Base-by-base conservation (phyloP, 2,329 filamentous ascomycete species). In the Xylariaceae sp. region DNA sequence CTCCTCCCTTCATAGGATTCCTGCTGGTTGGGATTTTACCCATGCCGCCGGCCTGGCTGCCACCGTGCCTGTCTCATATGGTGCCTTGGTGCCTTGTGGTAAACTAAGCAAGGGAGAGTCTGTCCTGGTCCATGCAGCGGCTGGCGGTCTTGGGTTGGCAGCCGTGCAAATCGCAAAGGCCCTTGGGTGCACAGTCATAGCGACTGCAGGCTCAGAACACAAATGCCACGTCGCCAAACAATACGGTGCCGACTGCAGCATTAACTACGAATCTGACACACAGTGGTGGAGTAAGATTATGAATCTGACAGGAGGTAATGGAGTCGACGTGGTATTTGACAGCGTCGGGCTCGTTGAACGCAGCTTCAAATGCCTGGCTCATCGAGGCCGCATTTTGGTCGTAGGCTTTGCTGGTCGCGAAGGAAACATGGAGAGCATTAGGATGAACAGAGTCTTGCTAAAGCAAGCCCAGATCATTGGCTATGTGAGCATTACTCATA, bases 81-180 rank as follows among this genome's bases (percentile, higher is more conserved):
- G 41, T 22, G 33, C 41, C 5, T 22, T 41, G 19, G 8, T 38
- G 12, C 34, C 20, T 29, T 21, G 41, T 17, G 41, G n/a, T 22
- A 21, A n/a, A 6, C 16, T 44, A 10, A 35, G 16, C 16, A 11
- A 37, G 3, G 41, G 41, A 3, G 34, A 44, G 16, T 37, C 34
- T 4, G 33, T 44, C 4, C 22, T 44, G 5, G 16, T 44, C 17
- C 41, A 44, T 21, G 33, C 33, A 14, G 34, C 41, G 5, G 41
- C 41, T 6, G 41, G 41, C 20, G 41, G 41, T 3, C 25, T 44
- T 5, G 41, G 41, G 14, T 35, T 44, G 4, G 41, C 41, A 16
- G 41, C 34, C 12, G 41, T 44, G 10, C 34, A 44, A 22, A 44
- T 44, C 19, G 41, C 41, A 4, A 44, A 38, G 17, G 12, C 34